Base-by-base conservation (phyloP, 2,329 filamentous ascomycete genomes). In the Venturia asperata region DNA sequence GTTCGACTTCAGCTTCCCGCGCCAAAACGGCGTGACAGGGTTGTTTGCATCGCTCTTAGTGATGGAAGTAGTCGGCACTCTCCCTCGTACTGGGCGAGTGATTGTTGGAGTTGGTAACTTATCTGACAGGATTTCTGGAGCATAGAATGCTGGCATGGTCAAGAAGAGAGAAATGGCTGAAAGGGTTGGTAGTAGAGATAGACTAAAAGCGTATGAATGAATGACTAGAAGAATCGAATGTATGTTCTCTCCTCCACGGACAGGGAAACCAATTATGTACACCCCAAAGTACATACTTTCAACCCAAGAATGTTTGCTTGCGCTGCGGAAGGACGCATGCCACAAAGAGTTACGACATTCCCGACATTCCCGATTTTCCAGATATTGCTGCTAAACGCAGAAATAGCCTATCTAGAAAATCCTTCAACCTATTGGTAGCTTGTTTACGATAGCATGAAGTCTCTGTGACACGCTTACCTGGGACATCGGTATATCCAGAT, bases 11-110 rank as follows among this genome's bases (percentile, higher is more conserved):
- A 21, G 47, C 47, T 52, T 52, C 21, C 47, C 47, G 47, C 47
- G 47, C 47, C 47, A 27, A 52, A 52, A 9, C 10, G 47, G 27
- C 6, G 47, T 52, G 21, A 27, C 24, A 52, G 47, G 10, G 21
- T 27, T 52, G 47, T 5, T 52, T 27, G 47, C 21, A 52, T 30
- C 47, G 21, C 21, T 52, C 11, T 21, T 27, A 49, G 19, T 27
- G 47, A n/a, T 21, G 13, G 21, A 13, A 27, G 5, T 13, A 24
- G n/a, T 49, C 21, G 47, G 47, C 10, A 49, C 21, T 52, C 47
- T 52, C 24, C 47, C 47, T 52, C 47, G 47, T 52, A 52, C 13
- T 52, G 47, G 47, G 24, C 47, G 47, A 52, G 47, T 27, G 24
- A 52, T 27, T 52, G 21, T 21, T 27, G 47, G 13, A 27, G 47